These are phyloP conservation scores for Cetraspora pellucida DNA, from an alignment of 192 early-diverging fungal genomes.

Conservation along the genomic window DNA sequence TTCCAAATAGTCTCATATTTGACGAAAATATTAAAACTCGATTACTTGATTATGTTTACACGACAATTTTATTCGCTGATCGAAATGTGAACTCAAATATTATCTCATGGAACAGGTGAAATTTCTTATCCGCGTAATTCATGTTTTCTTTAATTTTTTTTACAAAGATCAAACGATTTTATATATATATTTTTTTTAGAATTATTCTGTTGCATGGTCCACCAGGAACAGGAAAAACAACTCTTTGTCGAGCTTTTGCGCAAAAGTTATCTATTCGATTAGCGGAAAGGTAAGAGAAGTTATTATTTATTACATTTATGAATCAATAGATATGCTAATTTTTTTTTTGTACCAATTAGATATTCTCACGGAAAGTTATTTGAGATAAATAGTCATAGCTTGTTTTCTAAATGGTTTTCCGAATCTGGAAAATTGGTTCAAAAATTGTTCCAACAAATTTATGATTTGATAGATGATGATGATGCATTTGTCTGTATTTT, in stretches of 20 bases:
- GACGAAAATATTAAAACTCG: conserved; percentile 55
- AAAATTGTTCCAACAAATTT: conserved; percentile 62
- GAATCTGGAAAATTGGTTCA: conserved; percentile 72
- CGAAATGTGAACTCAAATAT: conserved; percentile 54
- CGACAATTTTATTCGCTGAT: conserved; percentile 65
- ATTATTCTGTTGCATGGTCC: no score
- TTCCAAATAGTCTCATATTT: conserved; percentile 52
- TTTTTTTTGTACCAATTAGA: conserved; percentile 56
- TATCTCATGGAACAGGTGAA: conserved; percentile 67
- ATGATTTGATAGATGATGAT: conserved; percentile 52
- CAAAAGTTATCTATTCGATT: no score
- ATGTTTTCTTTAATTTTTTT: no score
- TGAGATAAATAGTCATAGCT: conserved; percentile 70
- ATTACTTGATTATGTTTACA: conserved; percentile 65
- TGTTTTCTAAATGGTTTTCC: conserved; percentile 80
- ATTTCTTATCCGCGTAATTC: conserved; percentile 42
- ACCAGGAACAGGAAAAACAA: no score
- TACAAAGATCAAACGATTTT: no score
- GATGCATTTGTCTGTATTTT: conserved; percentile 65
- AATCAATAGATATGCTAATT: no score
- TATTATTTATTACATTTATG: no score
- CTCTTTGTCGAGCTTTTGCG: no score
- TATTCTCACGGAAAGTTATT: conserved; percentile 59
- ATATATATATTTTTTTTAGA: no score
- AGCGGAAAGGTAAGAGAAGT: no score